These are phyloP conservation scores for Thermomyces lanuginosus DNA, from an alignment of 2,329 filamentous ascomycete genomes.

Conservation along the genomic window DNA sequence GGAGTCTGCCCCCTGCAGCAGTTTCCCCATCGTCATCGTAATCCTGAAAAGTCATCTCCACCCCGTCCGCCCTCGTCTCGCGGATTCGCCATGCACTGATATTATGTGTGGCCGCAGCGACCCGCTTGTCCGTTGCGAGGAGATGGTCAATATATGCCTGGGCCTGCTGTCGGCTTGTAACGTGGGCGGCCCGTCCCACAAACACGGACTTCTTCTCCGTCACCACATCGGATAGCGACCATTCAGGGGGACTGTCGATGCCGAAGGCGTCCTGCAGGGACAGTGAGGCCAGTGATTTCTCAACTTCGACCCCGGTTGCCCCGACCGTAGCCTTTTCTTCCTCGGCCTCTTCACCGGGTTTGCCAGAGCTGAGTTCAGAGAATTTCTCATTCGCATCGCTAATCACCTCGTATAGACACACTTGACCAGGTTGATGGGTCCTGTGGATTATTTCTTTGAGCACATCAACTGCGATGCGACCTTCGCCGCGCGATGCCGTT, in stretches of 20 bases:
- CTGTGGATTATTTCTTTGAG: slow-evolving; percentile 49
- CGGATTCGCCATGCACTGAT: slow-evolving; percentile 86
- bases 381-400: slow-evolving; percentile 42
- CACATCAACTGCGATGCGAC: slow-evolving; percentile 51
- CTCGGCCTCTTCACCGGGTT: slow-evolving; percentile 4
- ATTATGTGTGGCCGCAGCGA: slow-evolving; percentile 80
- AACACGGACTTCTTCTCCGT: slow-evolving; percentile 80
- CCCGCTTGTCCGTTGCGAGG: slow-evolving; percentile 65
- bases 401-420: slow-evolving; percentile 83
- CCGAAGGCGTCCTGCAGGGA: slow-evolving; percentile 15
- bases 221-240: slow-evolving; percentile 58
- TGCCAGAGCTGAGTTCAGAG: slow-evolving; percentile 38
- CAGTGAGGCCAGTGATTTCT: slow-evolving; percentile 11
- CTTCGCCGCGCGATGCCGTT: slow-evolving; percentile 56
- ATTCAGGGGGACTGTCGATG: slow-evolving; percentile 36
- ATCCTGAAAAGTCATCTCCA: slow-evolving; percentile 56
- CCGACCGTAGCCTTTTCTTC: no score
- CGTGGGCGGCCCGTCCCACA: slow-evolving; percentile 56
- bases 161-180: slow-evolving; percentile 55
- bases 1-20: slow-evolving; percentile 67
- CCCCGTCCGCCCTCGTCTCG: slow-evolving; percentile 23
- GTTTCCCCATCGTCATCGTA: slow-evolving; percentile 94
- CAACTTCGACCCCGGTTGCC: no score
- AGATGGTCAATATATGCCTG: slow-evolving; percentile 56
- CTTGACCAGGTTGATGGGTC: slow-evolving; percentile 56